phyloP scores from a whole-genome alignment of 1,139 yeast species.

The Geotrichum reessii region DNA sequence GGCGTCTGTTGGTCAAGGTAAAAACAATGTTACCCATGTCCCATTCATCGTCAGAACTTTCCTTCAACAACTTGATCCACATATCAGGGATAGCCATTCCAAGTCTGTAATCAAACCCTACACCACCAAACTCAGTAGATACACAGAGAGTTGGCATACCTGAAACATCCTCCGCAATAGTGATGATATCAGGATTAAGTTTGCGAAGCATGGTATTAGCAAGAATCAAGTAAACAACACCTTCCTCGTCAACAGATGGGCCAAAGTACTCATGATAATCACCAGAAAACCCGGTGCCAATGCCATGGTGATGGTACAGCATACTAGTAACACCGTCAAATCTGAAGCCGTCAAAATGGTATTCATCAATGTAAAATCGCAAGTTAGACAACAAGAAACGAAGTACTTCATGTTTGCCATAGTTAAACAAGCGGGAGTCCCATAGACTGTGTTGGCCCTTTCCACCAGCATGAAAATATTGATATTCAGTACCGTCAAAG shows the following conservation, averaged over 20 bases:
- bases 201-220: conserved; percentile 72
- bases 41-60: conserved; percentile 84
- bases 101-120: conserved; percentile 86
- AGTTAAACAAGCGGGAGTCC: conserved; percentile 92
- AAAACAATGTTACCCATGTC: conserved; percentile 73
- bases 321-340: conserved; percentile 96
- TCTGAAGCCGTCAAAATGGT: conserved; percentile 88
- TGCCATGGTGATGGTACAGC: conserved; percentile 89
- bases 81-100: conserved; percentile 98
- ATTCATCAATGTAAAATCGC: conserved; percentile 77
- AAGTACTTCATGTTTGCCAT: conserved; percentile 83
- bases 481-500: conserved; percentile 95
- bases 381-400: conserved; percentile 83
- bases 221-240: conserved; percentile 76
- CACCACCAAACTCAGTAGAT: conserved; percentile 69
- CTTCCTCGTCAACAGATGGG: conserved; percentile 78
- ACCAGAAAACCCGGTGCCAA: conserved; percentile 83
- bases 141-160: conserved; percentile 95
- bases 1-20: conserved; percentile 82
- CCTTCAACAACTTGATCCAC: conserved; percentile 95
- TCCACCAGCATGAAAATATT: conserved; percentile 82
- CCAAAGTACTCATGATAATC: conserved; percentile 88
- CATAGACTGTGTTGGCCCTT: conserved; percentile 87
- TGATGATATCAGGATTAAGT: conserved; percentile 52
- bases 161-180: conserved; percentile 94